Base-by-base conservation (phyloP, 805 yeast species). In the Priceomyces fermenticarens region DNA sequence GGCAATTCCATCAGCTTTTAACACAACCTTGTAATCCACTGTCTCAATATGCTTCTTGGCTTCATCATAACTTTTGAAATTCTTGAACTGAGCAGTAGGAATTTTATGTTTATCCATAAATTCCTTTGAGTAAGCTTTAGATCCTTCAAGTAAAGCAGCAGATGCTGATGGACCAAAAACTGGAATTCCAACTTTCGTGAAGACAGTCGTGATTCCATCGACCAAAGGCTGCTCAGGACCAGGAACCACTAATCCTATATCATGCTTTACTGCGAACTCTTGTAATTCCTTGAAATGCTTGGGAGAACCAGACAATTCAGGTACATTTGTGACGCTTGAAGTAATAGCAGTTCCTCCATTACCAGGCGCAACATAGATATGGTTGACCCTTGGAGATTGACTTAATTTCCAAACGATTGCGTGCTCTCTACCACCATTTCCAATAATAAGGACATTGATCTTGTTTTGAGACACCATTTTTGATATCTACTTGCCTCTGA, bases 151-250 rank as follows among this genome's bases (percentile, higher is more conserved):
- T 25, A 70, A 65, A 10, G 99, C 97, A 43, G 98, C 99, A 53
- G 77, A 75, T 15, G 77, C 83, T 30, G 86, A 77, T n/a, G 99
- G 99, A 11, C 99, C 99, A 70, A 93, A 93, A 12, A 90, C 97
- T 20, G 97, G 95, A 49, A 93, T 83, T 49, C 99, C 99, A 38
- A 84, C 85, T 43, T 78, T 80, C 47, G 78, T 69, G 73, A 93
- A 89, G 40, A 70, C 70, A 12, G 82, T 63, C 20, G 90, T 63
- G 46, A 93, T 81, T 38, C 99, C 99, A 56, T 93, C 97, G 26
- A 95, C 97, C 47, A 95, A 73, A 29, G 99, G 98, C 67, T 89
- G 96, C 67, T 93, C 99, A n/a, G 99, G 99, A 27, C 99, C 99
- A 29, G 99, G 98, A 33, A 93, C 73, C 4, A 88, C 98, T 42